These are phyloP conservation scores for Hanseniaspora gamundiae DNA, from an alignment of 1,139 yeast species.

Conservation along the genomic window DNA sequence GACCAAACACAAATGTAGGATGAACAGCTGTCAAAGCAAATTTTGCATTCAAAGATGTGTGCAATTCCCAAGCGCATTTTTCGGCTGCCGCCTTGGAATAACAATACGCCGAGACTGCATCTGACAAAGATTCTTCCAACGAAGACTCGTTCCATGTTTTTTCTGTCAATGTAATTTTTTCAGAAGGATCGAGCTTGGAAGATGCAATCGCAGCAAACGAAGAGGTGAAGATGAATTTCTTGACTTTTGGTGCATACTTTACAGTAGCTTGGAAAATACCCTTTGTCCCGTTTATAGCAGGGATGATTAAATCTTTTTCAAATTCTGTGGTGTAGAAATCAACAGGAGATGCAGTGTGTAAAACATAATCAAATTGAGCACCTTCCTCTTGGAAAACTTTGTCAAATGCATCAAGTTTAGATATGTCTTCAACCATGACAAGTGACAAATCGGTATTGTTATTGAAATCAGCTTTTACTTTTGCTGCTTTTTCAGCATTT, in stretches of 20 bases:
- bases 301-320: slow-evolving; percentile 28
- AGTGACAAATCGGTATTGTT: slow-evolving; percentile 22
- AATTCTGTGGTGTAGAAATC: slow-evolving; percentile 17
- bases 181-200: background rate
- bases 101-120: slow-evolving; percentile 27
- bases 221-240: slow-evolving; percentile 42
- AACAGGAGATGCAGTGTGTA: slow-evolving; percentile 36
- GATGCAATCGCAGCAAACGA: slow-evolving; percentile 38
- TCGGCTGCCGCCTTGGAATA: slow-evolving; percentile 39
- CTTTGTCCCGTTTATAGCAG: slow-evolving; percentile 39
- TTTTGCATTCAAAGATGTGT: slow-evolving; percentile 23
- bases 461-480: slow-evolving; percentile 16
- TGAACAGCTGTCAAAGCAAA: slow-evolving; percentile 31
- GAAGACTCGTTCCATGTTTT: slow-evolving; percentile 30
- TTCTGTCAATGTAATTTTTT: slow-evolving; percentile 19
- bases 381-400: slow-evolving; percentile 20
- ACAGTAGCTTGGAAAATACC: slow-evolving; percentile 32
- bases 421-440: slow-evolving; percentile 28
- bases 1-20: slow-evolving; percentile 36
- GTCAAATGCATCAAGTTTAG: slow-evolving; percentile 28
- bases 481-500: slow-evolving; percentile 23
- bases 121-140: slow-evolving; percentile 24
- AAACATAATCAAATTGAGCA: slow-evolving; percentile 25
- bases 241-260: slow-evolving; percentile 34
- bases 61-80: slow-evolving; percentile 39